Percentiles rank a stretch among this genome's conserved stretches.
phyloP scores from a whole-genome alignment of 176 grass and related monocot species.

The sorghum (Sorghum bicolor) region Sorghum_bicolor_NCBIv3 NC_012873.2:2034001-2034500 shows the following conservation, averaged over 20 bases:
- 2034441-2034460: conserved; percentile 65
- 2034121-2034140: not conserved
- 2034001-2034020: conserved; percentile 14
- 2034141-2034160: not conserved
- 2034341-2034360: conserved; percentile 22
- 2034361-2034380: conserved; percentile 37
- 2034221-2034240: not conserved
- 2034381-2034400: conserved; percentile 40
- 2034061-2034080: conserved; percentile 43
- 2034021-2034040: conserved; percentile 41
- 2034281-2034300: not conserved
- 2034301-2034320: not conserved
- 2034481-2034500: conserved; percentile 23
- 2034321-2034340: conserved; percentile 23
- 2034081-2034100: conserved; percentile 31
- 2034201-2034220: not conserved
- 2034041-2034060: conserved; percentile 43
- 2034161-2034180: conserved; percentile 5
- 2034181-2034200: not conserved
- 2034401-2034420: conserved; percentile 25
- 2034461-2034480: conserved; percentile 26
- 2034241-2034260: not conserved
- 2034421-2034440: conserved; percentile 36
- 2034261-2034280: not conserved
- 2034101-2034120: not conserved